These are phyloP conservation scores for Pilasporangium apinafurcum DNA, from an alignment of 352 stramenopile genomes.

Conservation along the genomic window DNA sequence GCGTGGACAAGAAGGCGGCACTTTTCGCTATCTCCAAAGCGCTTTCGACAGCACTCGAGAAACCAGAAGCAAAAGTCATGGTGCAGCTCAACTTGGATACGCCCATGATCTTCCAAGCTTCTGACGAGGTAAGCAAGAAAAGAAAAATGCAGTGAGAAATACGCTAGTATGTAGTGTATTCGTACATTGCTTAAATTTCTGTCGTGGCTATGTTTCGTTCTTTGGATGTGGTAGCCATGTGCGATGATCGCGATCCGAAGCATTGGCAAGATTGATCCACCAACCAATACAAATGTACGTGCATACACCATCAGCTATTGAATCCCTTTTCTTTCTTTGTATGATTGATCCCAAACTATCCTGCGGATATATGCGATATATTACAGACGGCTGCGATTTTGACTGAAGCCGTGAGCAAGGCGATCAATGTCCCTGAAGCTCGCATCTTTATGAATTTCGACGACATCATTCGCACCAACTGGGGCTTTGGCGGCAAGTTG, in stretches of 20 bases:
- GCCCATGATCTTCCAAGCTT: slow-evolving; percentile 43
- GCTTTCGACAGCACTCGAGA: slow-evolving; percentile 28
- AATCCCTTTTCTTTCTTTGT: no score
- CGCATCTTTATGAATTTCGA: slow-evolving; percentile 57
- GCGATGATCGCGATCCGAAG: slow-evolving; percentile 45
- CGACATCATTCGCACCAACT: slow-evolving; percentile 40
- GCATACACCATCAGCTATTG: no score
- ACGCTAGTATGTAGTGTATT: not conserved
- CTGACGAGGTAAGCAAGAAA: slow-evolving; percentile 38
- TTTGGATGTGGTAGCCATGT: slow-evolving; percentile 22
- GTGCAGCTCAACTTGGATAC: slow-evolving; percentile 44
- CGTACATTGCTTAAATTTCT: not conserved
- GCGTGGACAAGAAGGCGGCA: slow-evolving; percentile 17
- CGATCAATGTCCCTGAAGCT: slow-evolving; percentile 23
- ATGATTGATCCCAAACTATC: no score
- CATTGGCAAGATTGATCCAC: slow-evolving; percentile 44
- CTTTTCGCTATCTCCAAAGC: slow-evolving; percentile 36
- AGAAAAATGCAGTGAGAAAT: no score
- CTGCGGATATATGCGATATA: not conserved
- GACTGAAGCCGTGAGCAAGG: slow-evolving; percentile 30
- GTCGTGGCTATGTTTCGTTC: slow-evolving; percentile 1
- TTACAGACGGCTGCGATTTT: slow-evolving; percentile 32
- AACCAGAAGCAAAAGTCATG: slow-evolving; percentile 53
- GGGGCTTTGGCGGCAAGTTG: slow-evolving; percentile 25
- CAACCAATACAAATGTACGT: slow-evolving; percentile 37